These are phyloP conservation scores for Salisapilia sapeloensis DNA, from an alignment of 352 stramenopile species.

Conservation along the genomic window DNA sequence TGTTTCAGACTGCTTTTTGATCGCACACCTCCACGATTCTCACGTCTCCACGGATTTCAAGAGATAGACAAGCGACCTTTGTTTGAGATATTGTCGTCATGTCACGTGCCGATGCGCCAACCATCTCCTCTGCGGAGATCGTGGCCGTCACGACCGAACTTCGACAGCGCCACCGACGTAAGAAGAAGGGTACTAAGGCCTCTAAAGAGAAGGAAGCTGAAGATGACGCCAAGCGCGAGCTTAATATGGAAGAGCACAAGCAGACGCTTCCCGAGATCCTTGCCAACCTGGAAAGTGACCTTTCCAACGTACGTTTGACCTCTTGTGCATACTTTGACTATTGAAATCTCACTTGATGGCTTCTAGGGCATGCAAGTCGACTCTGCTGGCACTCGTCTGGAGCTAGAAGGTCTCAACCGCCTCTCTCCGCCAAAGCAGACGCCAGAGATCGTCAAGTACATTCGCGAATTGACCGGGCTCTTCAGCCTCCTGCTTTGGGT, in stretches of 20 bases:
- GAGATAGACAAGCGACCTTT: too few species aligned
- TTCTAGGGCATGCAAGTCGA: slow-evolving; percentile 36
- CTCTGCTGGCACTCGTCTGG: slow-evolving; percentile 32
- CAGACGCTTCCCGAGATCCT: slow-evolving; percentile 44
- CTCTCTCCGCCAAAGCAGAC: slow-evolving; percentile 56
- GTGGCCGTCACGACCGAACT: slow-evolving; percentile 70
- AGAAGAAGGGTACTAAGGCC: slow-evolving; percentile 33
- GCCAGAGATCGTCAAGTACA: slow-evolving; percentile 55
- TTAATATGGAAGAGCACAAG: slow-evolving; percentile 74
- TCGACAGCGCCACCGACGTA: slow-evolving; percentile 32
- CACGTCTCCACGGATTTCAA: too few species aligned
- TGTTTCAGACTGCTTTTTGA: too few species aligned
- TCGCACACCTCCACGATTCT: too few species aligned
- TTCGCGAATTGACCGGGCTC: slow-evolving; percentile 48
- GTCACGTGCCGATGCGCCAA: slow-evolving; percentile 12
- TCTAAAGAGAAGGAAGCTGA: slow-evolving; percentile 14
- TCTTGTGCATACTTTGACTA: not conserved
- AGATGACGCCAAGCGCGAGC: slow-evolving; percentile 61
- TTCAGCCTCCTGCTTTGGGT: slow-evolving; percentile 62
- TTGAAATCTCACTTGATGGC: not conserved
- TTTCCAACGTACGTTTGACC: slow-evolving; percentile 16
- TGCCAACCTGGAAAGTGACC: slow-evolving; percentile 38
- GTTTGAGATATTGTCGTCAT: slow-evolving; percentile 5
- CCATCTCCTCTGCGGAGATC: slow-evolving; percentile 68
- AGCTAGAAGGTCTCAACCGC: slow-evolving; percentile 40